Percentiles rank a stretch among this genome's conserved stretches.
Conservation (phyloP, 2,329 filamentous ascomycete genomes). For the Colletotrichum orbiculare region DNA sequence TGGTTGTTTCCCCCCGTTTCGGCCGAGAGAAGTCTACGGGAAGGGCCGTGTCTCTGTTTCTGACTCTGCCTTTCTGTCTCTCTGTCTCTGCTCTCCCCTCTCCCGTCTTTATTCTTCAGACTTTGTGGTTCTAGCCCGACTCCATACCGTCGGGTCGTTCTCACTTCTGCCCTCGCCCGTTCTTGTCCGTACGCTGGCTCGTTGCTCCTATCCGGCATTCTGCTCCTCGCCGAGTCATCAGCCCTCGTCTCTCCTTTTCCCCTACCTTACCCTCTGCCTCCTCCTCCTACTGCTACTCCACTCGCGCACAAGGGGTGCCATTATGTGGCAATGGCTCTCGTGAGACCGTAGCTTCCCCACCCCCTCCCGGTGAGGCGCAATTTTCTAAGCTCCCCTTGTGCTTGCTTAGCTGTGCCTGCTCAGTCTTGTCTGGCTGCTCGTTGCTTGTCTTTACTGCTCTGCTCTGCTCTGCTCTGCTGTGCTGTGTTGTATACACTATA, state of each 20-base stretch:
- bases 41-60: constrained; percentile 30
- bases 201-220: constrained; percentile 26
- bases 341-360: constrained; percentile 43
- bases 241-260: constrained; percentile 30
- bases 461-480: constrained; percentile 31
- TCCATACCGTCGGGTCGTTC: constrained; percentile 27
- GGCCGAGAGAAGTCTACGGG: constrained; percentile 33
- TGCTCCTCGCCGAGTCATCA: constrained; percentile 34
- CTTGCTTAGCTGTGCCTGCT: constrained; percentile 36
- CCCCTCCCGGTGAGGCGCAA: constrained; percentile 40
- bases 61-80: constrained; percentile 22
- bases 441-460: constrained; percentile 2
- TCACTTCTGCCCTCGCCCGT: constrained; percentile 29
- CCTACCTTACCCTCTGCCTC: constrained; percentile 35
- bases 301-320: constrained; percentile 37
- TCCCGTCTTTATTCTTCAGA: constrained; percentile 12
- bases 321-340: constrained; percentile 46
- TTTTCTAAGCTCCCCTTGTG: constrained; percentile 39
- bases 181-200: constrained; percentile 5
- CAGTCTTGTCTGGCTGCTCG: constrained; percentile 30
- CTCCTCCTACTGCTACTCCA: constrained; percentile 35
- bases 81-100: constrained; percentile 12
- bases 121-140: constrained; percentile 34
- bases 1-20: constrained; percentile 28
- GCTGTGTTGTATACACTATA: constrained; percentile 48